Base-by-base conservation (phyloP, 306 rosid genomes). In the Chamaecrista fasciculata region DNA sequence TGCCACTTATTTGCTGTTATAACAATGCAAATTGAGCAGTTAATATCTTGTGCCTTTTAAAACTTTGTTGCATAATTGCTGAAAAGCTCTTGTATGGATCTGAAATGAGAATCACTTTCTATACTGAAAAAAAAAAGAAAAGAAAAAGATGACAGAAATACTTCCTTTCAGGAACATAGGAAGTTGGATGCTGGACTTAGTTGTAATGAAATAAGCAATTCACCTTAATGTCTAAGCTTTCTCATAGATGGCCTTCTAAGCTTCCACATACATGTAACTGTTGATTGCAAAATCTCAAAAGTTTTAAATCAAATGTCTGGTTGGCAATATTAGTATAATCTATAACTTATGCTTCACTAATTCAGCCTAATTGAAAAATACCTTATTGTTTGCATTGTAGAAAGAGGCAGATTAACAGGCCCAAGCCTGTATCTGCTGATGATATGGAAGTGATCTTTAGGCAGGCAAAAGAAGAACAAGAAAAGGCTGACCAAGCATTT, bases 401-500 rank as follows among this genome's bases (percentile, higher is more conserved):
- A 61, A 90, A 90, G 77, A 86, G 70, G 70, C 92, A 86, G 83
- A 94, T 88, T 68, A 88, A 86, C 77, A 90, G 71, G 79, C 98
- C 96, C 23, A 81, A 77, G 76, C 88, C 98, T 36, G 86, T 94
- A 2, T 75, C 91, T 28, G 86, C 42, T 23, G 73, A 62, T 60
- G 94, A 94, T 75, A 90, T 88, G 83, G 94, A 88, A 71, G 89
- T 83, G 11, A 34, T 90, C 59, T 94, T 85, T 72, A 83, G 56
- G 77, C 83, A 82, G 78, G 96, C 84, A 50, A 88, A 86, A 78
- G 92, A 86, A 71, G 89, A 83, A 67, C 98, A 94, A 84, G 87
- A 82, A 75, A 86, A 82, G 57, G 60, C 73, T 72, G 94, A 88
- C 75, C 72, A 20, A 73, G 90, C 85, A 68, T 90, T 90, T 67